These are phyloP conservation scores for Amaranthus palmeri DNA, from an alignment of 148 eudicot genomes.

Conservation along the genomic window DNA sequence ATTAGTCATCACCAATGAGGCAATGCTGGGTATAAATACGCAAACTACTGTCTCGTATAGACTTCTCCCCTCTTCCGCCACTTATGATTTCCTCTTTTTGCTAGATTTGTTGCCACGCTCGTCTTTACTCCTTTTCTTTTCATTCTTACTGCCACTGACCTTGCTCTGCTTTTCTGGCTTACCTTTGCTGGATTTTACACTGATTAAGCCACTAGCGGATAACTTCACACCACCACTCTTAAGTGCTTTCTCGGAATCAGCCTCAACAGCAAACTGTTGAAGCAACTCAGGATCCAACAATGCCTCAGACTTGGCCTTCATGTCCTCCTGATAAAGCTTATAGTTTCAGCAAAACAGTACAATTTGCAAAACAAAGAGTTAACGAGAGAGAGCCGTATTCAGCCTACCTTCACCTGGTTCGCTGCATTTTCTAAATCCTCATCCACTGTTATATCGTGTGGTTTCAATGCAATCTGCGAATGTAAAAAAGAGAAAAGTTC, in stretches of 20 bases:
- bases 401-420: conserved; percentile 56
- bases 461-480: conserved; percentile 57
- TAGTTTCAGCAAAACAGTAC: neutral
- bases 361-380: neutral
- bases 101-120: conserved; percentile 47
- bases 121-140: conserved; percentile 59
- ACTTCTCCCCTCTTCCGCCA: neutral
- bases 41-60: neutral
- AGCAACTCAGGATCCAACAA: conserved; percentile 47
- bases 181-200: conserved; percentile 57
- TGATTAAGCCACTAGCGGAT: conserved; percentile 50
- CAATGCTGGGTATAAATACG: neutral
- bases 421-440: conserved; percentile 77
- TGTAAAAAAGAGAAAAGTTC: neutral
- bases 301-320: conserved; percentile 53
- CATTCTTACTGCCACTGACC: conserved; percentile 34
- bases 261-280: conserved; percentile 56
- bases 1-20: neutral
- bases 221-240: conserved; percentile 51
- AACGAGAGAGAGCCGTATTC: neutral
- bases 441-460: conserved; percentile 67
- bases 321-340: conserved; percentile 39
- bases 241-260: conserved; percentile 59
- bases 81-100: conserved; percentile 61
- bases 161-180: conserved; percentile 45